Conservation (phyloP, 1,139 yeast genomes). For the Lodderomyces parapsilosis region DNA sequence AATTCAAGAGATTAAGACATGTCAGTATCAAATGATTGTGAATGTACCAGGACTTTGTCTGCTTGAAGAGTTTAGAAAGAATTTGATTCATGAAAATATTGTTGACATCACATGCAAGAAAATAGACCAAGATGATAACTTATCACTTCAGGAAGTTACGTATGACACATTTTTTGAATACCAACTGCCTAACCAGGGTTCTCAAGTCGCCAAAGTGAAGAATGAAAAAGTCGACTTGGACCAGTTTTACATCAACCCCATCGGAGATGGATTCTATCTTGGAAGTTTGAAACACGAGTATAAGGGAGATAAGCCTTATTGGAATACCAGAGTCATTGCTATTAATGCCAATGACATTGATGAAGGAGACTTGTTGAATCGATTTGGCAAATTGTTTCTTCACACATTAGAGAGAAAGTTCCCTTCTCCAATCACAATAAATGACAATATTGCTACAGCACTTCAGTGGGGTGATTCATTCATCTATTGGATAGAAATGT, state of each 20-base stretch:
- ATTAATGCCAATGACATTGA: slow-evolving; percentile 24
- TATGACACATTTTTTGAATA: slow-evolving; percentile 14
- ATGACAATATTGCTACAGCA: slow-evolving; percentile 14
- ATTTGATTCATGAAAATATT: slow-evolving; percentile 31
- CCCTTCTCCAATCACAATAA: slow-evolving; percentile 25
- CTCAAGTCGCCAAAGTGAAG: neutral
- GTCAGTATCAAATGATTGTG: slow-evolving; percentile 66
- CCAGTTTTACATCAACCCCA: slow-evolving; percentile 25
- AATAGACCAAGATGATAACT: slow-evolving; percentile 21
- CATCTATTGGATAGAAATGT: slow-evolving; percentile 37
- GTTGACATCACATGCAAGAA: slow-evolving; percentile 44
- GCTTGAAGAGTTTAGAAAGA: slow-evolving; percentile 47
- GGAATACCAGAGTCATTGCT: slow-evolving; percentile 24
- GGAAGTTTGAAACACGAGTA: slow-evolving; percentile 21
- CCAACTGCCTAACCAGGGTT: slow-evolving; percentile 7
- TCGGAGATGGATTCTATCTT: slow-evolving; percentile 33
- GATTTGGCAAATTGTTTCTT: slow-evolving; percentile 22
- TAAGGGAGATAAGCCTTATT: slow-evolving; percentile 16
- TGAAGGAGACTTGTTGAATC: slow-evolving; percentile 16
- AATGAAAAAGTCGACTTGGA: slow-evolving; percentile 23
- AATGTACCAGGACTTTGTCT: slow-evolving; percentile 60
- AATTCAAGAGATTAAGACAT: slow-evolving; percentile 66
- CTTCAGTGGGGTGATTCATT: slow-evolving; percentile 36
- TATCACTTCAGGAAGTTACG: slow-evolving; percentile 10
- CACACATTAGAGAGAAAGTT: slow-evolving; percentile 26